Evolutionary conservation across 2,329 filamentous ascomycete genomes (phyloP), one percentile per base, ranked within the genome.

Genomic region (Fusarium incarnatum): DNA sequence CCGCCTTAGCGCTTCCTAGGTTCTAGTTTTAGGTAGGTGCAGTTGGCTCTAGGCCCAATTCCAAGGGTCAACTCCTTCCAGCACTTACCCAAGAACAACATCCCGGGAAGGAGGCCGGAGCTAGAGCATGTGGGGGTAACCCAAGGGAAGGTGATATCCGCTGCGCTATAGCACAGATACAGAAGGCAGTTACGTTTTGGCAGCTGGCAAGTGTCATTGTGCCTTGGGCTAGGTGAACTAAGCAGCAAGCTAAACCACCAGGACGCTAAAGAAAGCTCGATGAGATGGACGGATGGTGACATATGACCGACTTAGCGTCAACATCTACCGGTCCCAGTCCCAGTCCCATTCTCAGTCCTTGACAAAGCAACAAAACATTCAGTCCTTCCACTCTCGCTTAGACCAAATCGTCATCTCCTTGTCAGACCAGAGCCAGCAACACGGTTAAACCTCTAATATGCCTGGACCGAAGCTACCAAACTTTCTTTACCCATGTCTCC

Each of bases 181-280:
- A 42, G 56, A 37, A 49, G 25, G 48, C 67, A 67, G 60, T 34
- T 48, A 57, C 44, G 44, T 53, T 32, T 37, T 37, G 34, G 34
- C 34, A 37, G 34, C 34, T 60, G 34, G 40, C 32, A 18, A n/a
- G 25, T 50, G 37, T 37, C 34, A 37, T 37, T 7, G 56, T 59
- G 45, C 56, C 53, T 70, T 64, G 8, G 49, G 37, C 57, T 68
- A 58, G 52, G 37, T 55, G 64, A 55, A 61, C 32, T n/a, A 37
- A 37, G 18, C 11, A 37, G 34, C 34, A 37, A n/a, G 34, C 34
- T 37, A 37, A n/a, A 48, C 41, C 42, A 40, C 15, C 11, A 42
- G 48, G 45, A 37, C 48, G 63, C 67, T 64, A 71, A 64, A 53
- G 34, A 64, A 71, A 30, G 54, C 46, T 27, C 60, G 62, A 56